Conservation (phyloP, 2,329 filamentous ascomycete genomes). For the Ophiobolus disseminans region DNA sequence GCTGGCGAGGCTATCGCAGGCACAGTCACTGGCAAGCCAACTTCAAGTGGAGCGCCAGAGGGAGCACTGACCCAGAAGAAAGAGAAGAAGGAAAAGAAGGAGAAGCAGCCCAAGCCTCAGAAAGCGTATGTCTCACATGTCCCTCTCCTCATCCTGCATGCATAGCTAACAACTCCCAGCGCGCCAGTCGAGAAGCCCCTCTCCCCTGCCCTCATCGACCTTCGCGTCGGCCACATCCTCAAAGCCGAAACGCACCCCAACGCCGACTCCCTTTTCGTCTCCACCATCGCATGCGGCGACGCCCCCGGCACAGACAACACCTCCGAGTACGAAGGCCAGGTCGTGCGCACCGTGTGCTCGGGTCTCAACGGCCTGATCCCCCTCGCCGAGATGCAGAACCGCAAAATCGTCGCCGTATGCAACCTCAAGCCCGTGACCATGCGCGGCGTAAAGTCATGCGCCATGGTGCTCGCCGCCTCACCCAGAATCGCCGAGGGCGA, state of each 20-base stretch:
- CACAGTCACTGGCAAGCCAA: conserved; percentile 53
- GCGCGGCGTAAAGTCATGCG: conserved; percentile 80
- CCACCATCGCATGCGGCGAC: conserved; percentile 94
- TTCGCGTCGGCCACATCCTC: conserved; percentile 95
- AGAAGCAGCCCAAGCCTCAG: conserved; percentile 79
- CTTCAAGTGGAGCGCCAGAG: conserved; percentile 42
- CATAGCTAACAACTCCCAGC: conserved; percentile 37
- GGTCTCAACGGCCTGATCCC: conserved; percentile 93
- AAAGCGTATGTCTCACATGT: conserved; percentile 50
- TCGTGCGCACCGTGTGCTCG: conserved; percentile 94
- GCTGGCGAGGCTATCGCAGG: conserved; percentile 59
- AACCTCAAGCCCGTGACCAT: conserved; percentile 99
- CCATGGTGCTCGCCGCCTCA: conserved; percentile 96
- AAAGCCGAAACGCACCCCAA: conserved; percentile 96
- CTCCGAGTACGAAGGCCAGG: conserved; percentile 86
- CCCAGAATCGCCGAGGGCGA: conserved; percentile 83
- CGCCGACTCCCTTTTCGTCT: conserved; percentile 93
- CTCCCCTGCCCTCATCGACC: conserved; percentile 86
- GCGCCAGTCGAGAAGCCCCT: conserved; percentile 74
- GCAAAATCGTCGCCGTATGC: conserved; percentile 93
- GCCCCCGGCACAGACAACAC: conserved; percentile 86
- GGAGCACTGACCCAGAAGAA: conserved; percentile 64
- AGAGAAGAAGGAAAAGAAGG: conserved; percentile 90
- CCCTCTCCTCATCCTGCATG: not conserved
- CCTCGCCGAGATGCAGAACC: conserved; percentile 93